Evolutionary conservation across 2,329 filamentous ascomycete species (phyloP), one percentile per base, ranked within the genome.

Genomic region (Colletotrichum nymphaeae): DNA sequence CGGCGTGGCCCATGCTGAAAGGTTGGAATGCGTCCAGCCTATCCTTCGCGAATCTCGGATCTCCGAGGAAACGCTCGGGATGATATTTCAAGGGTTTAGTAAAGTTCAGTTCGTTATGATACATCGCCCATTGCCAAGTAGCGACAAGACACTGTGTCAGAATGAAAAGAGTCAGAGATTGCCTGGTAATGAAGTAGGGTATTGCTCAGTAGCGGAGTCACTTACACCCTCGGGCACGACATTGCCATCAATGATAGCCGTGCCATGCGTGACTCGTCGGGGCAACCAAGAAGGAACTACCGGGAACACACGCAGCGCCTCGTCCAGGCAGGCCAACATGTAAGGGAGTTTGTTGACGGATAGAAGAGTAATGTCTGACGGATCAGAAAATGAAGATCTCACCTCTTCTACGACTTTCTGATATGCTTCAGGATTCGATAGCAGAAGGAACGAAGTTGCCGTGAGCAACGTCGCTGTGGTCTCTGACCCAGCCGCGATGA

Each of bases 1-100:
- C 86, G 1, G 87, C 79, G 7, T 87, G 84, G 0, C 87, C 87
- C 4, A 85, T 59, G 11, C 83, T 83, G 73, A 89, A 88, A 1
- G 87, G 84, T 77, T 88, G 84, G 66, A 86, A 80, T 3, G 81
- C 83, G 0, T 84, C 83, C 42, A 80, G 79, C 42, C 80, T 82
- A 72, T 89, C 87, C 16, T 75, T 52, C 24, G 49, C 42, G 30
- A 42, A 42, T 26, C 53, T 8, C 3, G n/a, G 24, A 14, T 53
- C 37, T 59, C 64, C 65, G 6, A 73, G 24, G 28, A 85, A 89
- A 0, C 88, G 81, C 75, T 90, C 86, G 0, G 88, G 88, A 3
- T 79, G 80, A 75, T 84, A 90, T 0, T 76, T 76, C 22, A 83
- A 78, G 0, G 88, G 84, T 1, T 86, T 80, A 5, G 79, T 80